Evolutionary conservation across 345 rosid genomes (phyloP).

Genomic region (Brassica juncea): DNA sequence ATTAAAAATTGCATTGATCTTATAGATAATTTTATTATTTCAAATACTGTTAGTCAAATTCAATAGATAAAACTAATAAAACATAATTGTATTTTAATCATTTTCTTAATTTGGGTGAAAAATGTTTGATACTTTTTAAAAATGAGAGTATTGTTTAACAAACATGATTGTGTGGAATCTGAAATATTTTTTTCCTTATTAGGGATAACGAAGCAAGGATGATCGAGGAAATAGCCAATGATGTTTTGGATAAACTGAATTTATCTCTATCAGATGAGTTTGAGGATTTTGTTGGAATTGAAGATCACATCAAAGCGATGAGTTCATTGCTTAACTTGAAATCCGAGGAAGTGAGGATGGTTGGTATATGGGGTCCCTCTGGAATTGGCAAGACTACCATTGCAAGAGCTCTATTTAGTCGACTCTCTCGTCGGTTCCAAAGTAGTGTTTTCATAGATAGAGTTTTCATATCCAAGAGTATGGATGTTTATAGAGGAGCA

Average conservation of each 20-base stretch:
- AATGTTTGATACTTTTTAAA: too few species aligned
- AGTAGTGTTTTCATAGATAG: neutral
- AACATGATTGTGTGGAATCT: neutral
- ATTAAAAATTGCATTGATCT: too few species aligned
- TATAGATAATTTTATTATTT: too few species aligned
- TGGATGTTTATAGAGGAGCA: neutral
- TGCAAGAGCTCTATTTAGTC: neutral
- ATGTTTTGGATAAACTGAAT: neutral
- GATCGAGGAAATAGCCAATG: neutral
- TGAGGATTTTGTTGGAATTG: neutral
- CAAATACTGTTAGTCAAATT: too few species aligned
- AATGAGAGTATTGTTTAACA: neutral
- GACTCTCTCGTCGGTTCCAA: neutral
- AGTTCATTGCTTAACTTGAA: neutral
- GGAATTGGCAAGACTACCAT: neutral
- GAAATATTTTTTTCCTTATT: neutral
- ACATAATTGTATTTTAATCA: too few species aligned
- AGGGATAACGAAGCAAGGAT: neutral
- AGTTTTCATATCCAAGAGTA: neutral
- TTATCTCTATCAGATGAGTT: neutral
- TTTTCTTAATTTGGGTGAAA: too few species aligned
- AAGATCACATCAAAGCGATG: neutral
- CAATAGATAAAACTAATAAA: too few species aligned
- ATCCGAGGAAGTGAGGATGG: neutral
- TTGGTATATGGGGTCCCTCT: neutral